phyloP scores from a whole-genome alignment of 345 rosid genomes.

The Populus davidiana region DNA sequence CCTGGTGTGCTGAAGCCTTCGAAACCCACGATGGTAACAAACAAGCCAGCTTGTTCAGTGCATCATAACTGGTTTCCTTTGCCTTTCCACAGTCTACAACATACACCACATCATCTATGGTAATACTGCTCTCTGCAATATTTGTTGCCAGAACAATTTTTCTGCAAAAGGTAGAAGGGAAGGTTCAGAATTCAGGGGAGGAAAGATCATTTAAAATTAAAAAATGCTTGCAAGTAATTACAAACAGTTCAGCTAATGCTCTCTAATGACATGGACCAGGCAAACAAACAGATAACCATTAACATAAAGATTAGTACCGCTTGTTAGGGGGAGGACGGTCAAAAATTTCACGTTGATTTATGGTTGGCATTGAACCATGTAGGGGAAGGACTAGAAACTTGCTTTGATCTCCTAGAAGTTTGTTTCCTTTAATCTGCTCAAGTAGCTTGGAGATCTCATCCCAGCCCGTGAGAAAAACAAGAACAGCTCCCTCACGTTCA shows the following conservation, averaged over 20 bases:
- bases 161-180: constrained; percentile 40
- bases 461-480: constrained; percentile 96
- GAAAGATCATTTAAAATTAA: neutral
- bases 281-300: neutral
- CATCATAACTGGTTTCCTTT: constrained; percentile 97
- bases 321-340: constrained; percentile 71
- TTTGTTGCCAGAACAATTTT: constrained; percentile 93
- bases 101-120: constrained; percentile 94
- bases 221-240: neutral
- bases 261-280: neutral
- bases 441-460: constrained; percentile 89
- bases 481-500: constrained; percentile 90
- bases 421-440: constrained; percentile 69
- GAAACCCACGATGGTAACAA: constrained; percentile 95
- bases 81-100: constrained; percentile 97
- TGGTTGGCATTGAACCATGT: constrained; percentile 94
- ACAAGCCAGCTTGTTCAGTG: constrained; percentile 93
- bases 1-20: constrained; percentile 95
- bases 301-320: constrained; percentile 38
- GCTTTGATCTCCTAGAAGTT: constrained; percentile 68
- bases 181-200: neutral
- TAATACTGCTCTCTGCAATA: constrained; percentile 97
- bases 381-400: constrained; percentile 80
- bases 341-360: constrained; percentile 86
- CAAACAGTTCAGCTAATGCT: neutral